Evolutionary conservation across 495 filamentous ascomycete species (phyloP), one percentile per base, ranked within the genome.

Genomic region (Hypoxylon fuscum): DNA sequence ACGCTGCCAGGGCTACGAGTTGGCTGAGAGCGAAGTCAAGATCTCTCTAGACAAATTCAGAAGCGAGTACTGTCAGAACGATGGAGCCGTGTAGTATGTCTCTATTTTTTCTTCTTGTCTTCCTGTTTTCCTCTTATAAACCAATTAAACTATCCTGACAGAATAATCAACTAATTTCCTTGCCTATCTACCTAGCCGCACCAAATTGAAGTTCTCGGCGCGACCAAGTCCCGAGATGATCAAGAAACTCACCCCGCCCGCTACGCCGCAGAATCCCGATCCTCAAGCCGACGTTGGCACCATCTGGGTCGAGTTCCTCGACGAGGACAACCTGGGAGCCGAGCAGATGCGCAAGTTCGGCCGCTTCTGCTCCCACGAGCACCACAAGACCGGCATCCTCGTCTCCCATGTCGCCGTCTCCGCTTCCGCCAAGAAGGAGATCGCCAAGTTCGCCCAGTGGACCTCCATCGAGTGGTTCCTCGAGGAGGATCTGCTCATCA

Each of bases 401-500:
- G 85, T 98, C 56, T 91, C 91, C 21, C 82, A 86, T 64, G 87
- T 86, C n/a, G 79, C 90, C 20, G 89, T 96, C 54, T 93, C 92
- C 0, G 81, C 91, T 3, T 88, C 93, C 21, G 95, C 92, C 34
- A 83, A 96, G 69, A 94, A 91, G 75, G 85, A 91, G 66, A 86
- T 96, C 62, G 87, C 89, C 17, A 83, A 82, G 11, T 85, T 85
- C 34, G 82, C 87, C 63, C 77, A 85, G 68, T 84, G 90, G 75
- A 85, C 82, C 34, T 85, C 90, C 67, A 90, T 97, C 68, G 95
- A 98, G 81, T 89, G 90, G 66, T 98, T 98, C 83, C 82, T 93
- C 57, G 96, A 98, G 78, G 88, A 92, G 77, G 93, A 98, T 77
- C 77, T 98, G 68, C 83, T 98, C 41, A 93, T 98, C 71, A 98